phyloP scores from a whole-genome alignment of 2,329 filamentous ascomycete genomes.

The Fusarium kyushuense region DNA sequence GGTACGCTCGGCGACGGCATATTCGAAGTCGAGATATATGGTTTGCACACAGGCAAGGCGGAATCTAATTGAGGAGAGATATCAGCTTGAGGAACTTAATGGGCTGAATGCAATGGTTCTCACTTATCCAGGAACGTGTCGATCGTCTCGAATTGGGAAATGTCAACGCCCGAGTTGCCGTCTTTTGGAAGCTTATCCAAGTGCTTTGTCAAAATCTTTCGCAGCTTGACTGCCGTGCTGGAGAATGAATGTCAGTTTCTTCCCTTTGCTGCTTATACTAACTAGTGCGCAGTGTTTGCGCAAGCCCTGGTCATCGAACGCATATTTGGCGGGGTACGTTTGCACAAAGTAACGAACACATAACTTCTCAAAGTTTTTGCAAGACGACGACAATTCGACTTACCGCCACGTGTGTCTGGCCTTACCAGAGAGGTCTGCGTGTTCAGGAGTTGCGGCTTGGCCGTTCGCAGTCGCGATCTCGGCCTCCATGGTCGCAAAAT shows the following conservation, averaged over 20 bases:
- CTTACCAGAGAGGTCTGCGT: slow-evolving; percentile 44
- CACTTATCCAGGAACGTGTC: slow-evolving; percentile 59
- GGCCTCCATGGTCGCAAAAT: slow-evolving; percentile 43
- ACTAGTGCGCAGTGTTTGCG: slow-evolving; percentile 13
- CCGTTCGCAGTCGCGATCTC: slow-evolving; percentile 19
- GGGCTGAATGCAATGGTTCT: slow-evolving; percentile 37
- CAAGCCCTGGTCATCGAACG: slow-evolving; percentile 15
- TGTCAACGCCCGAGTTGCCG: slow-evolving; percentile 52
- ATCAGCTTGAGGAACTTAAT: slow-evolving; percentile 30
- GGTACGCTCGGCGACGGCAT: slow-evolving; percentile 71
- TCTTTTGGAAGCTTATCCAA: slow-evolving; percentile 58
- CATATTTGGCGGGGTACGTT: slow-evolving; percentile 20
- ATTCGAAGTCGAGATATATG: slow-evolving; percentile 78
- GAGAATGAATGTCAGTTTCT: slow-evolving; percentile 38
- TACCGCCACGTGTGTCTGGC: slow-evolving; percentile 57
- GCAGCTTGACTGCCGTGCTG: slow-evolving; percentile 59
- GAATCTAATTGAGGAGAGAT: slow-evolving; percentile 62
- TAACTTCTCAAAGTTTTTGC: neutral
- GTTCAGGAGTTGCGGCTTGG: slow-evolving; percentile 34
- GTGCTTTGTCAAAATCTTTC: slow-evolving; percentile 58
- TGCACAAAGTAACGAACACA: slow-evolving; percentile 12
- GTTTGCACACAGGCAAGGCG: slow-evolving; percentile 78
- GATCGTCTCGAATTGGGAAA: slow-evolving; percentile 59
- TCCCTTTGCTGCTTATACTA: slow-evolving; percentile 15
- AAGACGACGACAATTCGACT: slow-evolving; percentile 40